phyloP scores from a whole-genome alignment of 441 rosid genomes.

The Erysimum cheiri region DNA sequence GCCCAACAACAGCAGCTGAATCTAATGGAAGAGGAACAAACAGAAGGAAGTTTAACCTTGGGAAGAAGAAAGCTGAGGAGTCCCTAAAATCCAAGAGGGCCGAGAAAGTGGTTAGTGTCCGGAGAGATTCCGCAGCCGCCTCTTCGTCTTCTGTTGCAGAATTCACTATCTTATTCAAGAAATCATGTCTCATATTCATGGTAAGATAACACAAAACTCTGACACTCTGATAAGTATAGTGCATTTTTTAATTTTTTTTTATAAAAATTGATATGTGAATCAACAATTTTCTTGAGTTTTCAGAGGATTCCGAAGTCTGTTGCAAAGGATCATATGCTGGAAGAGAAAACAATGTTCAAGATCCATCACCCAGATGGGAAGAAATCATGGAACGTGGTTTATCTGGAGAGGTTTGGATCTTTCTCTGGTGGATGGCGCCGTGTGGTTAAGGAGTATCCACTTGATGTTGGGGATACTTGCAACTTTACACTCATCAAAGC shows the following conservation, averaged over 20 bases:
- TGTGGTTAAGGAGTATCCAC: constrained; percentile 9
- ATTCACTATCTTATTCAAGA: constrained; percentile 15
- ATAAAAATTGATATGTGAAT: neutral
- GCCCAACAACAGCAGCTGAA: neutral
- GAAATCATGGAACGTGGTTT: constrained; percentile 22
- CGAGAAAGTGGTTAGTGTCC: neutral
- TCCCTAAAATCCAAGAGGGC: neutral
- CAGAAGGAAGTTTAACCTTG: neutral
- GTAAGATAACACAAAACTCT: constrained; percentile 13
- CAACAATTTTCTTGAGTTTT: neutral
- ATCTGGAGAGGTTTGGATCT: constrained; percentile 2
- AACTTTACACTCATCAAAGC: constrained; percentile 30
- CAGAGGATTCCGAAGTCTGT: neutral
- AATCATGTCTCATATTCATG: neutral
- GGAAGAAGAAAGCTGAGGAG: neutral
- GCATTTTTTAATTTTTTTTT: too few species aligned
- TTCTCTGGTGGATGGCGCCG: constrained; percentile 32
- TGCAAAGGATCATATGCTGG: neutral
- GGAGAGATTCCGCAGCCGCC: neutral
- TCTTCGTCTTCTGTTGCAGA: neutral
- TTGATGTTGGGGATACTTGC: neutral
- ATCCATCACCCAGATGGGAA: constrained; percentile 24
- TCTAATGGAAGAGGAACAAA: neutral
- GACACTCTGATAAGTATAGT: neutral
- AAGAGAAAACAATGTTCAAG: neutral